Conservation (phyloP, 257 asterid species). For the Nicotiana obtusifolia region DNA sequence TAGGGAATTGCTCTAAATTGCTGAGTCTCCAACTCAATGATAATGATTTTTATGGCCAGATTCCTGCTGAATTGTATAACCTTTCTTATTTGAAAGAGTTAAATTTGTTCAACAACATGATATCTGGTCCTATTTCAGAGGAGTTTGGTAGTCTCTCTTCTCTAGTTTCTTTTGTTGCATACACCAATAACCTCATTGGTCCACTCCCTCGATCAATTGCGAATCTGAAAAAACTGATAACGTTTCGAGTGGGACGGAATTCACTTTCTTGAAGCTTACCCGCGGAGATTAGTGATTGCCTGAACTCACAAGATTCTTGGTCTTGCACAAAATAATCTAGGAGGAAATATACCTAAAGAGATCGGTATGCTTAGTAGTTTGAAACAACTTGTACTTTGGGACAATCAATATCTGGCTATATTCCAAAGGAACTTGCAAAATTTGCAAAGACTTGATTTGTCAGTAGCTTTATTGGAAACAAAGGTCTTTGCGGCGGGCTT, state of each 20-base stretch:
- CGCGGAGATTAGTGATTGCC: constrained; percentile 48
- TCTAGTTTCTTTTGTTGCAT: constrained; percentile 62
- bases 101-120: constrained; percentile 60
- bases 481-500: constrained; percentile 75
- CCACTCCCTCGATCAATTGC: constrained; percentile 57
- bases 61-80: constrained; percentile 55
- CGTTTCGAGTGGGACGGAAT: constrained; percentile 75
- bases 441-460: constrained; percentile 79
- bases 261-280: constrained; percentile 65
- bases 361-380: background rate
- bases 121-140: background rate
- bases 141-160: constrained; percentile 66
- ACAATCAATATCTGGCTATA: constrained; percentile 5
- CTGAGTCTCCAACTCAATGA: constrained; percentile 50
- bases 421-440: constrained; percentile 25
- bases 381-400: constrained; percentile 14
- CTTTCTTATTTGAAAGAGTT: constrained; percentile 36
- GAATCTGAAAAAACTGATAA: constrained; percentile 42
- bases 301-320: constrained; percentile 52
- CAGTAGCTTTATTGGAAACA: constrained; percentile 67
- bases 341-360: constrained; percentile 15
- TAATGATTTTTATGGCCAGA: constrained; percentile 46
- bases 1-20: constrained; percentile 46
- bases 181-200: constrained; percentile 73
- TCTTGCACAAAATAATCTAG: constrained; percentile 63